Evolutionary conservation across 176 grass and related monocot species (phyloP).

Genomic region (Cenchrus purpureus): DNA sequence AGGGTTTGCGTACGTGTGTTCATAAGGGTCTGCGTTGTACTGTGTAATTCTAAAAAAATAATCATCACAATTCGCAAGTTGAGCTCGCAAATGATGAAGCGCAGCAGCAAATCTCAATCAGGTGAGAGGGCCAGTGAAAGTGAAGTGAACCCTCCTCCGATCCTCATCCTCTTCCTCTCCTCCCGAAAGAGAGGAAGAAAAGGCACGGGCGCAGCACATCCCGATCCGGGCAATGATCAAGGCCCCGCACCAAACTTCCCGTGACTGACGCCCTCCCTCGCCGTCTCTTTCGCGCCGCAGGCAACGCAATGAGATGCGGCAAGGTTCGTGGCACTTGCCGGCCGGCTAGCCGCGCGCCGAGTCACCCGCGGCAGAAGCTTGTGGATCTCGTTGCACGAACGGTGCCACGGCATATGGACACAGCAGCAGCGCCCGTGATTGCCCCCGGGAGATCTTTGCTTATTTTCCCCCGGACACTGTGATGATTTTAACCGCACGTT

Average conservation of each 20-base stretch:
- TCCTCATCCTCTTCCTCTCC: too few relatives aligned
- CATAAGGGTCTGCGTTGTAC: too few relatives aligned
- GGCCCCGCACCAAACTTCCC: neutral
- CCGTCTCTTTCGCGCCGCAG: neutral
- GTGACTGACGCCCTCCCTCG: neutral
- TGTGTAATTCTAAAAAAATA: too few relatives aligned
- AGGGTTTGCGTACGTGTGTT: too few relatives aligned
- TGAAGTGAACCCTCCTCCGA: neutral
- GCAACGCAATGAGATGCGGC: neutral
- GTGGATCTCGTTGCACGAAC: slow-evolving; percentile 33
- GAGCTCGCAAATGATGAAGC: too few relatives aligned
- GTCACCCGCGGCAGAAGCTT: neutral
- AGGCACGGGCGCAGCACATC: neutral
- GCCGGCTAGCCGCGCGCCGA: neutral
- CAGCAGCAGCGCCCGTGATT: slow-evolving; percentile 37
- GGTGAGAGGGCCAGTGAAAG: neutral
- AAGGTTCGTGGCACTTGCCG: neutral
- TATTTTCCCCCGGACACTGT: neutral
- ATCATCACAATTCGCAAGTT: too few relatives aligned
- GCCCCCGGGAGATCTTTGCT: neutral
- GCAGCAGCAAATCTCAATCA: too few relatives aligned
- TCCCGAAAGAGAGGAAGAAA: neutral
- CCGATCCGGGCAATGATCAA: neutral
- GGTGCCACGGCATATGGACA: slow-evolving; percentile 1
- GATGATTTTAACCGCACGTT: neutral